These are phyloP conservation scores for Thecaphora frezii DNA, from an alignment of 1,284 basidiomycete genomes.

Conservation along the genomic window DNA sequence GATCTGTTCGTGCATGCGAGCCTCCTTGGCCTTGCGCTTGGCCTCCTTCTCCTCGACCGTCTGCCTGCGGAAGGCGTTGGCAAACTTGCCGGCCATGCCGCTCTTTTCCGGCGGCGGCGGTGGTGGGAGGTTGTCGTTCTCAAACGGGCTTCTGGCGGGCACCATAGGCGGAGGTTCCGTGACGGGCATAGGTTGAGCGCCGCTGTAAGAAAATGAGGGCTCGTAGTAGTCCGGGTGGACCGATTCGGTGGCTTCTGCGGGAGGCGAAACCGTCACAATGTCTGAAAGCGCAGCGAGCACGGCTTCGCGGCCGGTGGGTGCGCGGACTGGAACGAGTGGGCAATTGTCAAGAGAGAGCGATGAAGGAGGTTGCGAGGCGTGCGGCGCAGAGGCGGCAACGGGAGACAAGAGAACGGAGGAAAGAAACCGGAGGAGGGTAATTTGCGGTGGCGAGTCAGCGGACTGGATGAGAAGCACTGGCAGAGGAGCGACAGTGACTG, in stretches of 20 bases:
- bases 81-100: slow-evolving; percentile 39
- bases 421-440: too few species aligned
- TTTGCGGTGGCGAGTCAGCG: too few species aligned
- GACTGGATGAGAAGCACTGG: too few species aligned
- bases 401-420: too few species aligned
- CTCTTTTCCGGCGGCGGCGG: slow-evolving; percentile 21
- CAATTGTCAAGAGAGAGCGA: neutral
- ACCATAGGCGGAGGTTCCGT: slow-evolving; percentile 31
- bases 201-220: slow-evolving; percentile 22
- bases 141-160: slow-evolving; percentile 38
- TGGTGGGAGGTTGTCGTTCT: slow-evolving; percentile 32
- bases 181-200: slow-evolving; percentile 26
- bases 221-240: slow-evolving; percentile 12
- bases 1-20: slow-evolving; percentile 39
- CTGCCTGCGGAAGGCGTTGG: slow-evolving; percentile 42
- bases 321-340: slow-evolving; percentile 12
- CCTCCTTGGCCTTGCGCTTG: slow-evolving; percentile 36
- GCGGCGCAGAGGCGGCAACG: too few species aligned
- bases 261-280: slow-evolving; percentile 39
- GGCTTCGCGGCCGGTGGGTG: slow-evolving; percentile 15
- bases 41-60: slow-evolving; percentile 45
- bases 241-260: slow-evolving; percentile 6
- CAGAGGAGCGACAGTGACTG: too few species aligned
- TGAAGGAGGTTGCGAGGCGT: too few species aligned
- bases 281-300: slow-evolving; percentile 49